phyloP scores from a whole-genome alignment of 106 monocot genomes.

The Dendrobium nobile region DNA sequence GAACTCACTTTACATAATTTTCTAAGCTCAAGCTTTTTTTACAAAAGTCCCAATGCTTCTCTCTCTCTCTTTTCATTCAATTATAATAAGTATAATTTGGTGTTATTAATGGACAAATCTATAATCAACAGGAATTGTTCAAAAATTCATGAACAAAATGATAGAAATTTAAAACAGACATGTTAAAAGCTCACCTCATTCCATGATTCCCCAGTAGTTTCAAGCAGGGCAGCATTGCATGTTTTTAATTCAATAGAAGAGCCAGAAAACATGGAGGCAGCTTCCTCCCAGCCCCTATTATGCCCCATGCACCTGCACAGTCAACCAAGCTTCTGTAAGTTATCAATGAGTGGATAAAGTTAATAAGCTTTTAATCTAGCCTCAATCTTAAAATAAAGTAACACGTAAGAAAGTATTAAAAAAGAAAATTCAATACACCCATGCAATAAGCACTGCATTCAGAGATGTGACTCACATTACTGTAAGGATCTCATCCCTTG shows the following conservation, averaged over 20 bases:
- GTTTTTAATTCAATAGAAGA: slow-evolving; percentile 64
- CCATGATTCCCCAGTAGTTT: slow-evolving; percentile 87
- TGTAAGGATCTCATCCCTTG: slow-evolving; percentile 66
- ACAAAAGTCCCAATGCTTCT: too few relatives aligned
- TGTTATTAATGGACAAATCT: too few relatives aligned
- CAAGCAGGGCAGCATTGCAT: slow-evolving; percentile 91
- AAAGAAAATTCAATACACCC: not conserved
- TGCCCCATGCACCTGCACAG: slow-evolving; percentile 95
- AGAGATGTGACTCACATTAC: slow-evolving; percentile 59
- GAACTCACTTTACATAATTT: too few relatives aligned
- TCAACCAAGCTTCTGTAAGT: not conserved
- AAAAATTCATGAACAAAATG: too few relatives aligned
- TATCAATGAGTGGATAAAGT: not conserved
- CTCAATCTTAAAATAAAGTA: not conserved
- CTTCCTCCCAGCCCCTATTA: slow-evolving; percentile 99
- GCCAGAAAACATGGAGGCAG: slow-evolving; percentile 90
- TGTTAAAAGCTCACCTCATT: slow-evolving; percentile 43
- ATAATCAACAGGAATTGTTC: too few relatives aligned
- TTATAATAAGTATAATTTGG: too few relatives aligned
- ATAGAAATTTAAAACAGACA: not conserved
- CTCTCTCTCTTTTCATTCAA: too few relatives aligned
- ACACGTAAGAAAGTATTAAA: not conserved
- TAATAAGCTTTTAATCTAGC: not conserved
- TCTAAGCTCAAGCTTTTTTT: too few relatives aligned
- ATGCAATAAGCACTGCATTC: not conserved